These are phyloP conservation scores for Mortierella sp. DNA, from an alignment of 371 early-diverging fungal genomes.

Conservation along the genomic window DNA sequence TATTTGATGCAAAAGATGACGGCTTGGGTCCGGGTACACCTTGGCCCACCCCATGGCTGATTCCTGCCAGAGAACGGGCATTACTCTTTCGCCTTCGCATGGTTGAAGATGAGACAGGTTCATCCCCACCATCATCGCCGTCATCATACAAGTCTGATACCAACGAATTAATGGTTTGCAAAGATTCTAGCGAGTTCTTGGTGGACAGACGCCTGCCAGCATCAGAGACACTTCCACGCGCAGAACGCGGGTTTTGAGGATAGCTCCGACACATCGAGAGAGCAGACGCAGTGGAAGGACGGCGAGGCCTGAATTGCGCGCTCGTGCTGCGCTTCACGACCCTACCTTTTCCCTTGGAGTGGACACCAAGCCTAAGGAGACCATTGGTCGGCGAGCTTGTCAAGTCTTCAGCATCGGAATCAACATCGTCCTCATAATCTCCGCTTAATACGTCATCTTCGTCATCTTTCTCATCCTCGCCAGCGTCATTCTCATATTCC, in stretches of 20 bases:
- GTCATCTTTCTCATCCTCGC: background rate
- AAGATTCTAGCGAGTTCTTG: slow-evolving; percentile 18
- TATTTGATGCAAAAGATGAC: background rate
- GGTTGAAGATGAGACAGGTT: background rate
- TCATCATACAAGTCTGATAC: background rate
- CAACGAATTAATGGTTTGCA: slow-evolving; percentile 10
- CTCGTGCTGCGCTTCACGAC: slow-evolving; percentile 6
- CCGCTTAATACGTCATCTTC: slow-evolving; percentile 16
- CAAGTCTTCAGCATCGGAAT: background rate
- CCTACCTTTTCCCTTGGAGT: slow-evolving; percentile 10
- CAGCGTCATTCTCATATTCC: no score
- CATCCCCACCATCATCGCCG: slow-evolving; percentile 6
- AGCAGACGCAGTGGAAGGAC: slow-evolving; percentile 12
- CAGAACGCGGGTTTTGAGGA: background rate
- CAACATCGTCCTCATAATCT: slow-evolving; percentile 12
- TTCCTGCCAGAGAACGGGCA: background rate
- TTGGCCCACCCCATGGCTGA: background rate
- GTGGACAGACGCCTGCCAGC: background rate
- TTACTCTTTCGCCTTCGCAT: slow-evolving; percentile 7
- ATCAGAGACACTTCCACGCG: background rate
- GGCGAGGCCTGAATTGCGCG: slow-evolving; percentile 5
- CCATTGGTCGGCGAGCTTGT: background rate
- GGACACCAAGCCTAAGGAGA: background rate
- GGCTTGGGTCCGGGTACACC: background rate
- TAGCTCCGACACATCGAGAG: slow-evolving; percentile 2